phyloP scores from a whole-genome alignment of 805 yeast species.

The Ogataea sp. region DNA sequence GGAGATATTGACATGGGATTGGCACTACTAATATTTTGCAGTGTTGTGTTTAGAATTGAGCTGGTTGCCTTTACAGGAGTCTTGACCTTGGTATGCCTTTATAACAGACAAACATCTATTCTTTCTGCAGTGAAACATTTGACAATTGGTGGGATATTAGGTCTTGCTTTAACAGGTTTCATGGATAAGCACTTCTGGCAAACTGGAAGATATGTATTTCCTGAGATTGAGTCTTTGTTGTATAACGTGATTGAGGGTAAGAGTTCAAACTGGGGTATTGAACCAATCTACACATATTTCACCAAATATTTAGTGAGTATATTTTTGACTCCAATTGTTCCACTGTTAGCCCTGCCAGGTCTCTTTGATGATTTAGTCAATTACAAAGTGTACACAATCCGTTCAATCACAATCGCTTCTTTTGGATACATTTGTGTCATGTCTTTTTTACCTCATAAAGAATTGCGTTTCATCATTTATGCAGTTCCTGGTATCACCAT shows the following conservation, averaged over 20 bases:
- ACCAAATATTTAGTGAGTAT: slow-evolving; percentile 39
- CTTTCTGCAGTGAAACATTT: slow-evolving; percentile 31
- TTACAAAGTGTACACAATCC: slow-evolving; percentile 24
- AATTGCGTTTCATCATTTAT: slow-evolving; percentile 86
- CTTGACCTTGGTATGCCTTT: slow-evolving; percentile 37
- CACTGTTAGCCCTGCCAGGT: slow-evolving; percentile 28
- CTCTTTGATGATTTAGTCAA: slow-evolving; percentile 17
- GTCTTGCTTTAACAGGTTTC: slow-evolving; percentile 35
- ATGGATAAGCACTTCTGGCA: slow-evolving; percentile 80
- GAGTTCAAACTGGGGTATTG: slow-evolving; percentile 75
- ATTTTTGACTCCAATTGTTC: slow-evolving; percentile 39
- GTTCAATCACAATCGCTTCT: slow-evolving; percentile 43
- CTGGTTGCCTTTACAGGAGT: slow-evolving; percentile 46
- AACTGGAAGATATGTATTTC: slow-evolving; percentile 32
- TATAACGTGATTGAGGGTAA: slow-evolving; percentile 76
- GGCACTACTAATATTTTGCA: slow-evolving; percentile 48
- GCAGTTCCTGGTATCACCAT: slow-evolving; percentile 61
- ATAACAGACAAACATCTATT: slow-evolving; percentile 40
- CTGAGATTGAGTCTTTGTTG: slow-evolving; percentile 65
- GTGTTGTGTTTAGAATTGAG: slow-evolving; percentile 69
- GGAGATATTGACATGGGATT: slow-evolving; percentile 44
- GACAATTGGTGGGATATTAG: slow-evolving; percentile 42
- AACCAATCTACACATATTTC: slow-evolving; percentile 68
- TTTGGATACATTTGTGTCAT: slow-evolving; percentile 48
- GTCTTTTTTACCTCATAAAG: slow-evolving; percentile 87